phyloP scores from a whole-genome alignment of 805 yeast species.

The Brettanomyces sp. region DNA sequence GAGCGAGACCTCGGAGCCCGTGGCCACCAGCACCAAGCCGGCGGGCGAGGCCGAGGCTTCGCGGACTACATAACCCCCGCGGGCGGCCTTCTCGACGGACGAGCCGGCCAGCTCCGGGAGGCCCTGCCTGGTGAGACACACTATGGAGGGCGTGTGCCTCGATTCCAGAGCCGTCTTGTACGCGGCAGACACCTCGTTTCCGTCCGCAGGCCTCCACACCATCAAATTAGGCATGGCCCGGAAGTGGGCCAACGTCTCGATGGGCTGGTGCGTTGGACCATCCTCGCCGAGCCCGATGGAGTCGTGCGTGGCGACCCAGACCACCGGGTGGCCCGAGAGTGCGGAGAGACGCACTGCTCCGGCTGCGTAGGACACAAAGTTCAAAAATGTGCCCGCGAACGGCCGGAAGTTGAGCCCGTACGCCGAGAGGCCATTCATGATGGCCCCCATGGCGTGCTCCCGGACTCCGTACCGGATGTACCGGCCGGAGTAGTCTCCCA shows the following conservation, averaged over 20 bases:
- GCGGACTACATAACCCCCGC: constrained; percentile 84
- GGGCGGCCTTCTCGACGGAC: constrained; percentile 78
- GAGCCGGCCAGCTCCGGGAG: constrained; percentile 92
- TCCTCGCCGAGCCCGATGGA: constrained; percentile 89
- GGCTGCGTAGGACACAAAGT: constrained; percentile 77
- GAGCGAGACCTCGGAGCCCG: constrained; percentile 90
- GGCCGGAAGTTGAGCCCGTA: constrained; percentile 79
- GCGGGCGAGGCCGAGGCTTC: constrained; percentile 40
- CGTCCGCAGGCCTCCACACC: constrained; percentile 93
- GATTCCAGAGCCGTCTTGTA: constrained; percentile 57
- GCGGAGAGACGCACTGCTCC: constrained; percentile 86
- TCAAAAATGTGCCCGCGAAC: constrained; percentile 96
- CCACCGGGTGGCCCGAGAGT: constrained; percentile 71
- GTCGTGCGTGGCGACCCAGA: constrained; percentile 86
- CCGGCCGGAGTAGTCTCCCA: constrained; percentile 77
- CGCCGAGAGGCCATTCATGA: constrained; percentile 94
- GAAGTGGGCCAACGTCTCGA: constrained; percentile 78
- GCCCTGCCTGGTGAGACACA: constrained; percentile 80
- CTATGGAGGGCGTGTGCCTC: constrained; percentile 57
- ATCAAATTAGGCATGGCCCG: constrained; percentile 76
- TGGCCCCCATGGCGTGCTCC: constrained; percentile 99
- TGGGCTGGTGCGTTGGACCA: constrained; percentile 92
- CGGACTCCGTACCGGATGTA: constrained; percentile 97
- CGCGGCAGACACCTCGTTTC: constrained; percentile 82
- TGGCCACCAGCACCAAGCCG: constrained; percentile 71